Base-by-base conservation (phyloP, 139 green algal genomes). In the Volvox reticuliferus region DNA sequence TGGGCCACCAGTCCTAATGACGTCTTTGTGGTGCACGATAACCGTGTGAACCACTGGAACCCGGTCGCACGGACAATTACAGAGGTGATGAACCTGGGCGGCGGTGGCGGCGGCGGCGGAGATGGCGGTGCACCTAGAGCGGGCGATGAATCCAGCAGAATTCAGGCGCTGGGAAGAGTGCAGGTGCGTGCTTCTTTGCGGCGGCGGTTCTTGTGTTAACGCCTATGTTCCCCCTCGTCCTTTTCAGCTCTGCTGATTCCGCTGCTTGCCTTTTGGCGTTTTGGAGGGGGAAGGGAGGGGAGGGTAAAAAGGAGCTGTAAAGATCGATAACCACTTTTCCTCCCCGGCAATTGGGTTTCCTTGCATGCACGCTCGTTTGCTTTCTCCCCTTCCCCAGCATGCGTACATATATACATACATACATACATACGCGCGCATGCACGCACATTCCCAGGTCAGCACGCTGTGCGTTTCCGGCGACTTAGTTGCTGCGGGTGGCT, bases 1-100 rank as follows among this genome's bases (percentile, higher is more conserved):
- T 99, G 97, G 96, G 92, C 96, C 1, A 95, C 94, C 32, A 96
- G 94, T 24, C 95, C 95, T 28, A 95, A 98, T 92, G 97, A 99
- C 91, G 92, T 99, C 82, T 98, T 97, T 86, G 85, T 97, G 32
- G 96, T 97, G 90, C 82, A 95, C 65, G 91, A 97, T 24, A 97
- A 98, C 89, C 92, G 93, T 77, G 90, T 99, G 63, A 93, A 95
- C 62, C 97, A 98, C 89, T 99, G 95, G 95, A 96, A 93, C 88
- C 93, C 93, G 22, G 63, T 24, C 55, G 92, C 67, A 22, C 91
- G 93, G 35, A 37, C 30, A 22, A 65, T 82, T n/a, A 90, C 75
- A 2, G 65, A 85, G 90, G 94, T 96, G 77, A 73, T 95, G 28
- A 71, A 94, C 86, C 87, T 95, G 50, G 32, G 75, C n/a, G 94